Evolutionary conservation across 371 early-diverging fungal species (phyloP).

Genomic region (Umbelopsis sp.): DNA sequence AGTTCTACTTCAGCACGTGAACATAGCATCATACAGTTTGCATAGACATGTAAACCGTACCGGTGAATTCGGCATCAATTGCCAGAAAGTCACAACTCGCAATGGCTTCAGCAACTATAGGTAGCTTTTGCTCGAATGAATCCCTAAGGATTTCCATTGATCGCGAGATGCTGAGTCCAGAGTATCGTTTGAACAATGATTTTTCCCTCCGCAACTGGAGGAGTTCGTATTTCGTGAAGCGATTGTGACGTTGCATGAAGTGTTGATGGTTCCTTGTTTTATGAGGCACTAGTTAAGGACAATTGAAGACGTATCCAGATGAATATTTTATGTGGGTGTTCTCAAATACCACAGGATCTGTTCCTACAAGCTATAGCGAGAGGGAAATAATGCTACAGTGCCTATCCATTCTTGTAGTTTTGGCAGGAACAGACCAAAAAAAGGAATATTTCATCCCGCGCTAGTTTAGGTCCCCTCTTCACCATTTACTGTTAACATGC

Average conservation of each 20-base stretch:
- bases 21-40: not conserved
- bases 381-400: too few relatives aligned
- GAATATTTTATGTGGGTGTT: too few relatives aligned
- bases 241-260: too few relatives aligned
- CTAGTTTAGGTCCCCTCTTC: not conserved
- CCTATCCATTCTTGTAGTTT: too few relatives aligned
- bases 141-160: slow-evolving; percentile 1
- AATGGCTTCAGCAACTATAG: not conserved
- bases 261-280: too few relatives aligned
- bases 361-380: too few relatives aligned
- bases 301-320: too few relatives aligned
- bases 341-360: too few relatives aligned
- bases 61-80: not conserved
- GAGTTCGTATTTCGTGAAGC: too few relatives aligned
- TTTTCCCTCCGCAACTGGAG: too few relatives aligned
- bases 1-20: too few relatives aligned
- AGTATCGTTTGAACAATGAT: not conserved
- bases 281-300: too few relatives aligned
- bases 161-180: not conserved
- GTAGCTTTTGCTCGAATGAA: not conserved
- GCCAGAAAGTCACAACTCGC: not conserved
- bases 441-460: not conserved
- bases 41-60: not conserved
- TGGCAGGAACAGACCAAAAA: not conserved
- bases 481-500: not conserved